phyloP scores from a whole-genome alignment of 768 basidiomycete genomes.

The Austroboletus eburneus region DNA sequence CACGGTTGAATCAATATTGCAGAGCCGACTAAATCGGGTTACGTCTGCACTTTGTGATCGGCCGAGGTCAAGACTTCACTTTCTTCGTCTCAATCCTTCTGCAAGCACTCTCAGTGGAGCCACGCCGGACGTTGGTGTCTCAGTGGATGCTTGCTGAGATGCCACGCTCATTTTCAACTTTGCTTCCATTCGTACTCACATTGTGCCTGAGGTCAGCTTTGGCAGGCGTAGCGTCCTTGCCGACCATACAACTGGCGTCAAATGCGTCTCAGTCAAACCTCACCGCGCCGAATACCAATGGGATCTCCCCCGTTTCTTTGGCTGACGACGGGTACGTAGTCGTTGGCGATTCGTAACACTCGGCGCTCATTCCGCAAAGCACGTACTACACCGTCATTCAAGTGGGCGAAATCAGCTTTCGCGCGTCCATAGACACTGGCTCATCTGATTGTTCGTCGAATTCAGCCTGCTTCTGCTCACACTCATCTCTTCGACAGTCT shows the following conservation, averaged over 20 bases:
- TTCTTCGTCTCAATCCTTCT: not conserved
- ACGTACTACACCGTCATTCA: conserved; percentile 64
- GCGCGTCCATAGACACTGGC: conserved; percentile 70
- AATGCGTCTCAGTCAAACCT: conserved; percentile 10
- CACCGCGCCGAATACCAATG: conserved; percentile 30
- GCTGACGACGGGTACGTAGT: conserved; percentile 48
- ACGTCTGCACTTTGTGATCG: not conserved
- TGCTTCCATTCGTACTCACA: conserved; percentile 6
- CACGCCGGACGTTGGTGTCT: conserved; percentile 18
- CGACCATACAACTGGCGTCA: conserved; percentile 7
- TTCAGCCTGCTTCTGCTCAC: not conserved
- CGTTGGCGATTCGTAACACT: conserved; percentile 18
- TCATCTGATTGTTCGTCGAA: conserved; percentile 39
- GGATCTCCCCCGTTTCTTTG: conserved; percentile 42
- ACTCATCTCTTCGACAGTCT: conserved; percentile 42
- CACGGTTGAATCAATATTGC: not conserved
- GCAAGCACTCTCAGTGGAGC: not conserved
- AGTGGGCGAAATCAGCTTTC: conserved; percentile 60
- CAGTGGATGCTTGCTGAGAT: conserved; percentile 16
- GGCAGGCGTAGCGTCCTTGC: conserved; percentile 14
- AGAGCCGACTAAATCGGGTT: too few species aligned
- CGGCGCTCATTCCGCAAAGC: conserved; percentile 34
- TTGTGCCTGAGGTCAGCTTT: conserved; percentile 9
- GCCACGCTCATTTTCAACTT: conserved; percentile 12
- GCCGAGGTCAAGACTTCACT: not conserved